phyloP scores from a whole-genome alignment of 805 yeast species.

The Myxozyma lipomycoides region DNA sequence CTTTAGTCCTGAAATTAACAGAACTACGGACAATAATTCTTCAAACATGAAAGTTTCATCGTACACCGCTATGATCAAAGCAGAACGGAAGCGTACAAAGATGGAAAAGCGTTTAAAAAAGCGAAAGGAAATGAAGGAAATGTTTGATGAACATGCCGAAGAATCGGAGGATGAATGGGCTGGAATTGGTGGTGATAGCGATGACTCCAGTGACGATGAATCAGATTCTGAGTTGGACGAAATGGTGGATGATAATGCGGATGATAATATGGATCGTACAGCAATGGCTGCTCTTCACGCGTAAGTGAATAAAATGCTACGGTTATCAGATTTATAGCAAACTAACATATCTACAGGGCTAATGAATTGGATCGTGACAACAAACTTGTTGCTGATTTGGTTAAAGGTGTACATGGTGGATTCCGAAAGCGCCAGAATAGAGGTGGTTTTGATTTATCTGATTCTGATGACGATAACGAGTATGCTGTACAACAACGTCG shows the following conservation, averaged over 20 bases:
- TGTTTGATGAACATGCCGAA: slow-evolving; percentile 78
- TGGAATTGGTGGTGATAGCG: slow-evolving; percentile 73
- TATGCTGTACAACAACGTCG: slow-evolving; percentile 40
- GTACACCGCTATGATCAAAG: slow-evolving; percentile 2
- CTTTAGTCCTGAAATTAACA: slow-evolving; percentile 2
- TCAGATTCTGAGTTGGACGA: slow-evolving; percentile 73
- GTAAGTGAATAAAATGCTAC: slow-evolving; percentile 41
- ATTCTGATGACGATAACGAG: slow-evolving; percentile 71
- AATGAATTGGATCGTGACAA: slow-evolving; percentile 56
- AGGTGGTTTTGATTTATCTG: slow-evolving; percentile 56
- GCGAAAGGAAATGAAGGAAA: slow-evolving; percentile 52
- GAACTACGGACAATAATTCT: neutral
- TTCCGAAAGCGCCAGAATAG: slow-evolving; percentile 56
- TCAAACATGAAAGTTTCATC: slow-evolving; percentile 1
- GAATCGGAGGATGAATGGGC: slow-evolving; percentile 89
- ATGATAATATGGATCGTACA: slow-evolving; percentile 42
- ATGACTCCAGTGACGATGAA: slow-evolving; percentile 50
- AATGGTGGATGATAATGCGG: slow-evolving; percentile 69
- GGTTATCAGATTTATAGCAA: neutral
- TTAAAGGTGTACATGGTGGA: slow-evolving; percentile 51
- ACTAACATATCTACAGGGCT: slow-evolving; percentile 5
- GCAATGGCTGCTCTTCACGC: slow-evolving; percentile 53
- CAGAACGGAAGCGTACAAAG: slow-evolving; percentile 2
- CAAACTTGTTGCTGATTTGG: slow-evolving; percentile 63
- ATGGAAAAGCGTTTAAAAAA: slow-evolving; percentile 34